These are phyloP conservation scores for Pythium myriotylum DNA, from an alignment of 352 stramenopile species.

Conservation along the genomic window DNA sequence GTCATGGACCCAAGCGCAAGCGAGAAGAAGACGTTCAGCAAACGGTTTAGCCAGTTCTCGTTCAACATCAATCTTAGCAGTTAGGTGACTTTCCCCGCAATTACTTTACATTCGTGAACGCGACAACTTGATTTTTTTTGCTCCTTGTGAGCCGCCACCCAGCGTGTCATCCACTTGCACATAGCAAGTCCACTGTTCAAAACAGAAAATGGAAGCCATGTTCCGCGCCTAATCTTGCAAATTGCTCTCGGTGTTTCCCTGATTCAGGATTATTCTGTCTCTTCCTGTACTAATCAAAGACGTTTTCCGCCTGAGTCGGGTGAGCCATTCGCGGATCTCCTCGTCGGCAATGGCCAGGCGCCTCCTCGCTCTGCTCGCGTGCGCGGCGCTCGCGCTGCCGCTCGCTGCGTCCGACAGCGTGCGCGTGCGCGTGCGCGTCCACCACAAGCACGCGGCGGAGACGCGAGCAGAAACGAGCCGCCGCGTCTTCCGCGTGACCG, in stretches of 20 bases:
- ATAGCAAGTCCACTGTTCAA: neutral
- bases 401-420: neutral
- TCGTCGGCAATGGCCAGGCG: neutral
- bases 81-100: no score
- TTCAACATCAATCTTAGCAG: slow-evolving; percentile 82
- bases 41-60: slow-evolving; percentile 90
- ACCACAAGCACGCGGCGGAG: slow-evolving; percentile 5
- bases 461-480: neutral
- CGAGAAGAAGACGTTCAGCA: slow-evolving; percentile 68
- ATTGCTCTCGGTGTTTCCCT: no score
- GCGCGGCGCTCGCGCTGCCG: slow-evolving; percentile 5
- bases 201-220: neutral
- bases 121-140: no score
- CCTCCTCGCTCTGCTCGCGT: slow-evolving; percentile 9
- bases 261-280: slow-evolving; percentile 19
- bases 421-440: slow-evolving; percentile 20
- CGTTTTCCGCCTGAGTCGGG: neutral
- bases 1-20: slow-evolving; percentile 73
- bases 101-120: no score
- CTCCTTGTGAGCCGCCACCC: no score
- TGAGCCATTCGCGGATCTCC: neutral
- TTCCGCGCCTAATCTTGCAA: no score
- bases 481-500: slow-evolving; percentile 22
- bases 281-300: neutral
- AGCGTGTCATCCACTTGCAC: neutral